phyloP scores from a whole-genome alignment of 108 stramenopile genomes.

The Skeletonema costatum region DNA sequence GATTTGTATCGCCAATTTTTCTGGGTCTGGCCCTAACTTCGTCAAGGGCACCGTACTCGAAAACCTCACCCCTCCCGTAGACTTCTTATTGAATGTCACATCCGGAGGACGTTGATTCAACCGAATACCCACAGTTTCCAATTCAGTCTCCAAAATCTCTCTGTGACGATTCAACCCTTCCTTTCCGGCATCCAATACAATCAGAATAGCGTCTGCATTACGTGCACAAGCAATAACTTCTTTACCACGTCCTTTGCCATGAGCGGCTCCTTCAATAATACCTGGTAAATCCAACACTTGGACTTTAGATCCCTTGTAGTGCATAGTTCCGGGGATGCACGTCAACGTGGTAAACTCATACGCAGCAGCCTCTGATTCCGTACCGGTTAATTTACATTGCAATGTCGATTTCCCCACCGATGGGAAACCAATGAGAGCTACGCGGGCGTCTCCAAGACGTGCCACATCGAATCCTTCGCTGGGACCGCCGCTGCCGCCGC shows the following conservation, averaged over 20 bases:
- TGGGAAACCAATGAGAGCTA: constrained; percentile 97
- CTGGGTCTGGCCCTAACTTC: constrained; percentile 91
- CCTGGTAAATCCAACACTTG: constrained; percentile 99
- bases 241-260: constrained; percentile 96
- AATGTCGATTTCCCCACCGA: constrained; percentile 95
- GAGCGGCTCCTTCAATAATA: constrained; percentile 99
- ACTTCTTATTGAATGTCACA: constrained; percentile 89
- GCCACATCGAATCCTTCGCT: constrained; percentile 95
- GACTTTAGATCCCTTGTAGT: constrained; percentile 91
- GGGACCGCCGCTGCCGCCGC: constrained; percentile 74
- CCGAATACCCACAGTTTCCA: constrained; percentile 97
- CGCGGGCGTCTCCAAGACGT: constrained; percentile 94
- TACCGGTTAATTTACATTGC: constrained; percentile 87
- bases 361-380: constrained; percentile 93
- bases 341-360: constrained; percentile 98
- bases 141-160: constrained; percentile 95
- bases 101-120: constrained; percentile 93
- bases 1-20: constrained; percentile 84
- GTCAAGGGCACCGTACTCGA: constrained; percentile 91
- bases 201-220: constrained; percentile 94
- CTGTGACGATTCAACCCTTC: constrained; percentile 96
- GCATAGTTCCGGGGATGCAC: constrained; percentile 96
- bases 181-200: constrained; percentile 98
- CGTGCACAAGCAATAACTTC: constrained; percentile 99
- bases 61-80: constrained; percentile 95